Percentiles rank a stretch among this genome's conserved stretches.
Conservation (phyloP, 2,329 filamentous ascomycete species). For the Aspergillus eucalypticola region DNA sequence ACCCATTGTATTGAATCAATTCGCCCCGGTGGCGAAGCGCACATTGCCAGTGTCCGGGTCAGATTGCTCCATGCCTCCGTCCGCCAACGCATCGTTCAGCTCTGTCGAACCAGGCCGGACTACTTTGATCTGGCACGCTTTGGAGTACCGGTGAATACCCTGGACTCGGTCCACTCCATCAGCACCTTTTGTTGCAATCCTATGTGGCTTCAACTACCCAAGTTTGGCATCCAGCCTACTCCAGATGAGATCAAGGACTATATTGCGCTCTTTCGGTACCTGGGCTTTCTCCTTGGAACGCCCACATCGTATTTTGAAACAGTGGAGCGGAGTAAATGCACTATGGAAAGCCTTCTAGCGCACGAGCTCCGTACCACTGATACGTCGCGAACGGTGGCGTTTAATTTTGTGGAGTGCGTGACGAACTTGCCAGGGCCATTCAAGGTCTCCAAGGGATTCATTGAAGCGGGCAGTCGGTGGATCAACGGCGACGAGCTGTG, state of each 20-base stretch:
- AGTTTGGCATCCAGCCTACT: slow-evolving; percentile 66
- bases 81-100: slow-evolving; percentile 61
- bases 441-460: slow-evolving; percentile 37
- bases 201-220: slow-evolving; percentile 66
- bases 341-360: slow-evolving; percentile 57
- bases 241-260: slow-evolving; percentile 65
- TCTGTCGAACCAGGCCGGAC: slow-evolving; percentile 53
- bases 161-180: slow-evolving; percentile 71
- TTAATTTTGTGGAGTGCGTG: slow-evolving; percentile 45
- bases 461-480: slow-evolving; percentile 41
- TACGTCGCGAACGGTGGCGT: slow-evolving; percentile 37
- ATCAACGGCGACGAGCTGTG: slow-evolving; percentile 44
- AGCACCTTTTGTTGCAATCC: slow-evolving; percentile 65
- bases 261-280: slow-evolving; percentile 71
- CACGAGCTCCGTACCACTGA: slow-evolving; percentile 38
- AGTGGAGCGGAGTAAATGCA: slow-evolving; percentile 54
- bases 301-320: slow-evolving; percentile 62
- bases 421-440: slow-evolving; percentile 37
- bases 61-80: slow-evolving; percentile 68
- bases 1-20: slow-evolving; percentile 64
- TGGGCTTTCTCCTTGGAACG: slow-evolving; percentile 67
- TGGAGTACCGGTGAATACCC: slow-evolving; percentile 70
- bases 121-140: slow-evolving; percentile 62
- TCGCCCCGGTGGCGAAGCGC: slow-evolving; percentile 65
- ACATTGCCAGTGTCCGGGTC: slow-evolving; percentile 63